Conservation (phyloP, 148 eudicot species). For the Rhododendron molle region DNA sequence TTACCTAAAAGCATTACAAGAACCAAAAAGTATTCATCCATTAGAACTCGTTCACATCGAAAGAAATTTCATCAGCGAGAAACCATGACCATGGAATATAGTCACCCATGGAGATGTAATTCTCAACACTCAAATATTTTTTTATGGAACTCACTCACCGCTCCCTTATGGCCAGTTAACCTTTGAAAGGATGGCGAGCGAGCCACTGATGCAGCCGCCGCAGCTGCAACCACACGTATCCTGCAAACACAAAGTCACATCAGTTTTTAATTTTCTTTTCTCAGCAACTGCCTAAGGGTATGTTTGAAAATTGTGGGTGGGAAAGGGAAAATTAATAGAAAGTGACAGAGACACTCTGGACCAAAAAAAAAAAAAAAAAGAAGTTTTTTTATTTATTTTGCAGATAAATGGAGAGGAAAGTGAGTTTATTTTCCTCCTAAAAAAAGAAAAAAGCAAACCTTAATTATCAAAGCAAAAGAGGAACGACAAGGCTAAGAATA, state of each 20-base stretch:
- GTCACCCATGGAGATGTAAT: not conserved
- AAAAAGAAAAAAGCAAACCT: not conserved
- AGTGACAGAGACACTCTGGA: not conserved
- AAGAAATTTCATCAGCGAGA: not conserved
- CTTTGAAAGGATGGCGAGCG: conserved; percentile 82
- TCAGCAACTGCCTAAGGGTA: not conserved
- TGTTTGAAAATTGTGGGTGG: not conserved
- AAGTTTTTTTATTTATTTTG: not conserved
- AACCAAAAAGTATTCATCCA: conserved; percentile 2
- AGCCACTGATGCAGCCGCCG: conserved; percentile 89
- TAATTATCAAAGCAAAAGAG: not conserved
- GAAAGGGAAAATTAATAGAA: not conserved
- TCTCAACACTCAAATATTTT: not conserved
- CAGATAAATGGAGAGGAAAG: not conserved
- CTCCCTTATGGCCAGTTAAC: conserved; percentile 52
- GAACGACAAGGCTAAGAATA: not conserved
- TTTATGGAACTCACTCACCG: conserved; percentile 41
- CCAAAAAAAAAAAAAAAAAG: not conserved
- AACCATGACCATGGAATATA: not conserved
- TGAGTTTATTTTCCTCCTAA: not conserved
- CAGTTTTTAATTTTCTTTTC: not conserved
- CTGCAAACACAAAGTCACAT: conserved; percentile 38
- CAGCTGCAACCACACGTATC: conserved; percentile 98
- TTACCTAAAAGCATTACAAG: conserved; percentile 40
- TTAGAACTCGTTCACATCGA: not conserved